Conservation (phyloP, 805 yeast species). For the Wickerhamomyces rabaulensis region DNA sequence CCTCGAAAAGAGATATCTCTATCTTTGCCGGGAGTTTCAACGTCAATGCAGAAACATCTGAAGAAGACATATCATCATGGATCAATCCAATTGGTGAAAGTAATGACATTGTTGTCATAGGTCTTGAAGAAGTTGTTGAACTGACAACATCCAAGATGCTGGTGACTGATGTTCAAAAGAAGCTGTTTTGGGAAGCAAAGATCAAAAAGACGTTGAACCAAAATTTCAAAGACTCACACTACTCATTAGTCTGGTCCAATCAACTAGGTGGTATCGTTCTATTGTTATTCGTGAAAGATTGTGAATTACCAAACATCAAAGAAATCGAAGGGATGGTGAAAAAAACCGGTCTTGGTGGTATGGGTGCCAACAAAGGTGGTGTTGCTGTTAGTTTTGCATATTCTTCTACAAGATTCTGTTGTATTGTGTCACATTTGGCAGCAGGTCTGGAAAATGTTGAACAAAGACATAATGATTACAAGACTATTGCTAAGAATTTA, state of each 20-base stretch:
- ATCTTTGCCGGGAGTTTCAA: conserved; percentile 86
- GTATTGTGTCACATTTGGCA: conserved; percentile 84
- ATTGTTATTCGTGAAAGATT: conserved; percentile 59
- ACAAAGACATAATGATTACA: conserved; percentile 84
- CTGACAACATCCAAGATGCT: conserved; percentile 79
- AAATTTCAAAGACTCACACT: conserved; percentile 24
- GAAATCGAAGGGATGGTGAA: conserved; percentile 68
- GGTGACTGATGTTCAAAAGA: conserved; percentile 61
- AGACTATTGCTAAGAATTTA: conserved; percentile 66
- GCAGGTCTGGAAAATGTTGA: conserved; percentile 82
- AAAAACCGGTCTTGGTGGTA: conserved; percentile 93
- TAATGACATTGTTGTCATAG: conserved; percentile 73
- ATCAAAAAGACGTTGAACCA: conserved; percentile 43
- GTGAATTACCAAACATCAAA: conserved; percentile 45
- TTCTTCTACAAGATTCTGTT: conserved; percentile 66
- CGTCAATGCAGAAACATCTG: conserved; percentile 63
- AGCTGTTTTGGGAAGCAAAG: conserved; percentile 61
- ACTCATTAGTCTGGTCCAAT: conserved; percentile 61
- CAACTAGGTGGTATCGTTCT: conserved; percentile 83
- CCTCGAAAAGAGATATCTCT: conserved; percentile 52
- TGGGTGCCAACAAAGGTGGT: conserved; percentile 80
- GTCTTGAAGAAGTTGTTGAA: conserved; percentile 87
- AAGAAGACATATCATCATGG: conserved; percentile 68
- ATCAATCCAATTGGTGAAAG: conserved; percentile 53
- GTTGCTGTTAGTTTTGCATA: conserved; percentile 63